phyloP scores from a whole-genome alignment of 768 basidiomycete species.

The Podaxis sp. region DNA sequence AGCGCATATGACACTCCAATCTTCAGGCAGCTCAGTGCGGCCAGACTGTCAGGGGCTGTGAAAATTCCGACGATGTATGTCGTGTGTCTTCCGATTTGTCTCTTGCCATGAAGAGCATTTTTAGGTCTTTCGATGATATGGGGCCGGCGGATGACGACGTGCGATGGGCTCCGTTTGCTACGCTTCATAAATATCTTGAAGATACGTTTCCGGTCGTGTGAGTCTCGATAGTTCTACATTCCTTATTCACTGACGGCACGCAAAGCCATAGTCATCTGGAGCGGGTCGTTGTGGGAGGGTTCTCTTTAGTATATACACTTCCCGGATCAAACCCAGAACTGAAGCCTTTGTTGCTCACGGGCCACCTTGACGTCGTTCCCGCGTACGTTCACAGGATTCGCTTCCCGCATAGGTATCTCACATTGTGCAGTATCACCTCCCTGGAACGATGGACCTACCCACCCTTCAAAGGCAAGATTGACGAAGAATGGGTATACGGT shows the following conservation, averaged over 20 bases:
- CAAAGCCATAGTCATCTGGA: slow-evolving; percentile 18
- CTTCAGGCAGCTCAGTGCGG: slow-evolving; percentile 18
- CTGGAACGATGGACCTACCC: slow-evolving; percentile 25
- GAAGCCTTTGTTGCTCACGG: slow-evolving; percentile 26
- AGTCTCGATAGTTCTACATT: slow-evolving; percentile 5
- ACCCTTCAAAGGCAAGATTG: slow-evolving; percentile 23
- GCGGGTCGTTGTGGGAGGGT: slow-evolving; percentile 20
- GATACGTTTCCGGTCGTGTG: slow-evolving; percentile 24
- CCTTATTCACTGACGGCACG: not conserved
- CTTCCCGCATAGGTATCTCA: not conserved
- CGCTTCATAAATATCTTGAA: slow-evolving; percentile 22
- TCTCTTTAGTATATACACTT: slow-evolving; percentile 23
- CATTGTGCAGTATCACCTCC: slow-evolving; percentile 19
- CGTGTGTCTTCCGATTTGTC: not conserved
- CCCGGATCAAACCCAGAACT: slow-evolving; percentile 14
- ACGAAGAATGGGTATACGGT: slow-evolving; percentile 26
- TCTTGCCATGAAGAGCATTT: not conserved
- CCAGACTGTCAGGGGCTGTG: slow-evolving; percentile 22
- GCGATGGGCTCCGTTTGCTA: slow-evolving; percentile 23
- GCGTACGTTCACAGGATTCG: slow-evolving; percentile 12
- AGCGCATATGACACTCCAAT: slow-evolving; percentile 17
- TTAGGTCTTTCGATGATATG: slow-evolving; percentile 28
- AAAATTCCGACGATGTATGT: slow-evolving; percentile 25
- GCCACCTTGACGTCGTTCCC: slow-evolving; percentile 27
- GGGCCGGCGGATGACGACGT: slow-evolving; percentile 22